Evolutionary conservation across 1,284 basidiomycete genomes (phyloP).

Genomic region (Ganoderma multipileum): DNA sequence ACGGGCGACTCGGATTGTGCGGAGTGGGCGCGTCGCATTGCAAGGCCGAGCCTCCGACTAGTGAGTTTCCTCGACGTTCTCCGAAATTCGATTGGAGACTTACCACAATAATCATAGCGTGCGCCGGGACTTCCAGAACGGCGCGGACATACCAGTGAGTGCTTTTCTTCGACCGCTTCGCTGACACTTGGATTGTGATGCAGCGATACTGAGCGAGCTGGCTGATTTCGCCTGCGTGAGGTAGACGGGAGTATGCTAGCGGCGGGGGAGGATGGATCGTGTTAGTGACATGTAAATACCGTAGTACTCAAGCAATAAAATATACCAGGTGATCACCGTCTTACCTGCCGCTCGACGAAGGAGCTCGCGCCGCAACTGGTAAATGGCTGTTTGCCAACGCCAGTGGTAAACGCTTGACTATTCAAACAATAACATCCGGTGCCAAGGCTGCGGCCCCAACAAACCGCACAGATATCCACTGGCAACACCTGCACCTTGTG

Average conservation of each 20-base stretch:
- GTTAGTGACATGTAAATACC: not conserved
- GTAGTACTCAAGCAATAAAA: not conserved
- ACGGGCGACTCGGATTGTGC: conserved; percentile 16
- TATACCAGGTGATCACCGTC: not conserved
- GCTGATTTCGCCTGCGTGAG: too few relatives aligned
- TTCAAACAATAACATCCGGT: too few relatives aligned
- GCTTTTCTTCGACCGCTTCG: not conserved
- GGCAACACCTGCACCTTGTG: too few relatives aligned
- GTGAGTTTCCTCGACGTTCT: not conserved
- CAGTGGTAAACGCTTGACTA: too few relatives aligned
- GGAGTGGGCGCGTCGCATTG: conserved; percentile 18
- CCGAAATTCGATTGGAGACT: not conserved
- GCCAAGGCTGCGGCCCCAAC: too few relatives aligned
- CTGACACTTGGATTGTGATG: not conserved
- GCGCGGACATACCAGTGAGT: not conserved
- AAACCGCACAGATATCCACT: too few relatives aligned
- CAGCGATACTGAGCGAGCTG: not conserved
- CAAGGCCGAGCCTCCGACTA: conserved; percentile 16
- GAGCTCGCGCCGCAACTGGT: too few relatives aligned
- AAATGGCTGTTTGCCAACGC: too few relatives aligned
- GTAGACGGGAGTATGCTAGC: not conserved
- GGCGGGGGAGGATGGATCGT: not conserved
- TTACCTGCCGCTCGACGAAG: too few relatives aligned
- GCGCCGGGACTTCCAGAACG: not conserved
- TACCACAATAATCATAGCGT: not conserved